phyloP scores from a whole-genome alignment of 2,329 filamentous ascomycete genomes.

The Venturia asperata region DNA sequence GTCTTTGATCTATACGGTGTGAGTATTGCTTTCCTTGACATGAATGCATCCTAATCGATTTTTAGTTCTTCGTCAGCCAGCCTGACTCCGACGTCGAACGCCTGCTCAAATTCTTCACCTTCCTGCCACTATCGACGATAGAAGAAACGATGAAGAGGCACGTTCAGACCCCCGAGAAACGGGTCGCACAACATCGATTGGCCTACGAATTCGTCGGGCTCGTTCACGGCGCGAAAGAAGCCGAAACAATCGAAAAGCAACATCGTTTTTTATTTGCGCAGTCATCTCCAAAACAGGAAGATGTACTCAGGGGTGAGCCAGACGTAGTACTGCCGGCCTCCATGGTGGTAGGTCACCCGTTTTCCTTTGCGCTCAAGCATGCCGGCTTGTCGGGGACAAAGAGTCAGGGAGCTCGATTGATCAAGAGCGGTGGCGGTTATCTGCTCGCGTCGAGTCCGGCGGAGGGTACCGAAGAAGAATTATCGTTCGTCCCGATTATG shows the following conservation, averaged over 20 bases:
- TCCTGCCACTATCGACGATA: conserved; percentile 68
- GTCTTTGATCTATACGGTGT: conserved; percentile 78
- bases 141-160: conserved; percentile 61
- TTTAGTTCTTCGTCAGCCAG: conserved; percentile 73
- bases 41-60: not conserved
- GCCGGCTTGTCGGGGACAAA: conserved; percentile 29
- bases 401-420: conserved; percentile 27
- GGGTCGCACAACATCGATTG: conserved; percentile 73
- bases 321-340: conserved; percentile 22
- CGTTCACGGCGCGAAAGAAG: conserved; percentile 62
- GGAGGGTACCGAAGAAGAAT: not conserved
- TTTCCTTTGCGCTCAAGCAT: conserved; percentile 28
- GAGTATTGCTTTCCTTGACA: conserved; percentile 23
- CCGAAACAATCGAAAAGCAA: conserved; percentile 53
- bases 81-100: conserved; percentile 74
- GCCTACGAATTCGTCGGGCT: conserved; percentile 76
- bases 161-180: conserved; percentile 57
- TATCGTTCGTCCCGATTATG: conserved; percentile 5
- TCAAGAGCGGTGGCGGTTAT: conserved; percentile 30
- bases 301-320: not conserved
- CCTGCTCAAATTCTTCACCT: conserved; percentile 85
- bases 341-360: conserved; percentile 25
- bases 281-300: conserved; percentile 14
- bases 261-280: conserved; percentile 44
- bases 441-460: conserved; percentile 20